Conservation (phyloP, 371 early-diverging fungal species). For the Mucor piriformis region DNA sequence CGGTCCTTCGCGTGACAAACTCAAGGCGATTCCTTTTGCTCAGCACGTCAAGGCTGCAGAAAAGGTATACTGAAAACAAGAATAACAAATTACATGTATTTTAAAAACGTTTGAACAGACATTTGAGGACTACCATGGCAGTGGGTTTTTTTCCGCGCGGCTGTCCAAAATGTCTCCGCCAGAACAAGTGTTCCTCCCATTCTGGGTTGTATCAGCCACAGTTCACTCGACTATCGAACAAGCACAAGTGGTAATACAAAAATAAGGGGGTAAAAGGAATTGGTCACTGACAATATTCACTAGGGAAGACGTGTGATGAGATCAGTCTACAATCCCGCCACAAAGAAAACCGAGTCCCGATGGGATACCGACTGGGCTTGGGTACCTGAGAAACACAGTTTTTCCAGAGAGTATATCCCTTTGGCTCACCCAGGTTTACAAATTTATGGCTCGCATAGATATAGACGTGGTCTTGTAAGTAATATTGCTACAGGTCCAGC, state of each 20-base stretch:
- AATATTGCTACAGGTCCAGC: conserved; percentile 53
- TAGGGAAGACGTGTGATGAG: conserved; percentile 47
- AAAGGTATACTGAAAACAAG: conserved; percentile 30
- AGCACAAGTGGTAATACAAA: conserved; percentile 53
- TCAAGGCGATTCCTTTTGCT: conserved; percentile 57
- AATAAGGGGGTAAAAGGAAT: neutral
- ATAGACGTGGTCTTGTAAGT: conserved; percentile 60
- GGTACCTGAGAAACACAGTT: conserved; percentile 46
- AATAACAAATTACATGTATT: neutral
- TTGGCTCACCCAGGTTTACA: conserved; percentile 52
- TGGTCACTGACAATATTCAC: neutral
- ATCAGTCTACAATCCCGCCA: conserved; percentile 47
- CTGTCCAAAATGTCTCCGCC: conserved; percentile 46
- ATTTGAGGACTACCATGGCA: conserved; percentile 60
- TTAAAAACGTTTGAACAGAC: conserved; percentile 27
- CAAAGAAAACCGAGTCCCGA: conserved; percentile 44
- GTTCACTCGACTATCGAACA: conserved; percentile 54
- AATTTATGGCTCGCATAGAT: conserved; percentile 62
- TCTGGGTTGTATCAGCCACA: conserved; percentile 61
- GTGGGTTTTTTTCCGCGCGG: conserved; percentile 62
- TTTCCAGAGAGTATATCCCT: conserved; percentile 50
- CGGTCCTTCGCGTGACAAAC: conserved; percentile 52
- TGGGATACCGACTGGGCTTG: conserved; percentile 64
- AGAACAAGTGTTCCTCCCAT: conserved; percentile 59
- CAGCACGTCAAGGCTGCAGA: conserved; percentile 62